Base-by-base conservation (phyloP, 2,329 filamentous ascomycete genomes). In the Fusarium sp. region DNA sequence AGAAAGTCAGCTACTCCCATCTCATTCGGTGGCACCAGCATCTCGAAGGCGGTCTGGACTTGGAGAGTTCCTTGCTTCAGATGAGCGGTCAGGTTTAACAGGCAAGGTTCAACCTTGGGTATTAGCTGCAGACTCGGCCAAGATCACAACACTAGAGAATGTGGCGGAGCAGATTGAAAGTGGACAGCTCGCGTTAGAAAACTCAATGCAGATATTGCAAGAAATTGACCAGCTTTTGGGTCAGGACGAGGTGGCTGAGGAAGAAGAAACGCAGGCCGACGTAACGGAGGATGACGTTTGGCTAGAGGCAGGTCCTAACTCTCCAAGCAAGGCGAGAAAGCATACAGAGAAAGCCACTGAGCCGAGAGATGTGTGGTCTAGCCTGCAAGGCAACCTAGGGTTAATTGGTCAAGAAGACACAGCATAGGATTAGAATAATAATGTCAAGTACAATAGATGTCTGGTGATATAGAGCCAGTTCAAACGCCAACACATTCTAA, bases 121-220 rank as follows among this genome's bases (percentile, higher is more conserved):
- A 12, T 85, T 84, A 71, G 88, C 90, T 3, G 86, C 88, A 3
- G 86, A 91, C 60, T 84, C 87, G 6, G 88, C 89, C 71, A 90
- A 89, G 72, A 87, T 89, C 58, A 80, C 84, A 4, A 89, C 85
- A 2, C 83, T 90, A 14, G 88, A 91, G 73, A 79, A 82, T 12
- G 86, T 91, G 14, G 85, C 87, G 12, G 88, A 90, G 74, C 87
- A 85, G 67, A 83, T 91, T 5, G 89, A 91, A 56, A 82, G 84
- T 56, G 89, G 89, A 1, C 86, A 89, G 71, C 74, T 86, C 15
- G 86, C 87, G 5, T 78, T 91, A 23, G 86, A 89, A 60, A 82
- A 83, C 20, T 86, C 87, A 15, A 85, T 86, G 75, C 79, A 82
- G 53, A 80, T 81, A 3, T 73, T 91, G 6, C 79, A 80, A n/a